These are phyloP conservation scores for Rosa rugosa DNA, from an alignment of 306 rosid species.

Conservation along the genomic window DNA sequence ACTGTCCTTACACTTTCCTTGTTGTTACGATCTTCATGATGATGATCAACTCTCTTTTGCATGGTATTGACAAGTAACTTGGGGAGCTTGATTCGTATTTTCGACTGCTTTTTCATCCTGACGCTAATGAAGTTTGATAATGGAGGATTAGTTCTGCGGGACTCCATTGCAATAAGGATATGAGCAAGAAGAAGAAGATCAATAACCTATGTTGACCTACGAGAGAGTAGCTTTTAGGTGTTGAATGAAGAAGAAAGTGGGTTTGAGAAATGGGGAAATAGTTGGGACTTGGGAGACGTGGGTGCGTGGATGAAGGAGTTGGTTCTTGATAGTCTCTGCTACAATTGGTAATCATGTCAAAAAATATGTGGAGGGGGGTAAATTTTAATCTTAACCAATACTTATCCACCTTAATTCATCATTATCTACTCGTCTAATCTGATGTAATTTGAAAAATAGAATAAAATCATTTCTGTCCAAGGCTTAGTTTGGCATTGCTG, in stretches of 20 bases:
- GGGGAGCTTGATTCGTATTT: slow-evolving; percentile 38
- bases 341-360: background rate
- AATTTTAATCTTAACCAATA: background rate
- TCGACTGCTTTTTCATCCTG: slow-evolving; percentile 22
- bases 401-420: background rate
- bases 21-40: background rate
- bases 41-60: slow-evolving; percentile 21
- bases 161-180: background rate
- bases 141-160: background rate
- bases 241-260: background rate
- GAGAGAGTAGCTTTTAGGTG: background rate
- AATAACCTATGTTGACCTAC: background rate
- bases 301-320: background rate
- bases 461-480: too few relatives aligned
- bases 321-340: background rate
- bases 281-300: slow-evolving; percentile 1
- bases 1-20: slow-evolving; percentile 18
- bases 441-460: background rate
- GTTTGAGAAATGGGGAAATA: background rate
- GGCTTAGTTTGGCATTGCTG: too few relatives aligned
- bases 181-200: background rate
- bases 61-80: slow-evolving; percentile 34
- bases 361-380: background rate
- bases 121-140: slow-evolving; percentile 23
- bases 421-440: background rate